Evolutionary conservation across 179 eudicot genomes (phyloP).

Genomic region (Monotropa hypopitys): DNA sequence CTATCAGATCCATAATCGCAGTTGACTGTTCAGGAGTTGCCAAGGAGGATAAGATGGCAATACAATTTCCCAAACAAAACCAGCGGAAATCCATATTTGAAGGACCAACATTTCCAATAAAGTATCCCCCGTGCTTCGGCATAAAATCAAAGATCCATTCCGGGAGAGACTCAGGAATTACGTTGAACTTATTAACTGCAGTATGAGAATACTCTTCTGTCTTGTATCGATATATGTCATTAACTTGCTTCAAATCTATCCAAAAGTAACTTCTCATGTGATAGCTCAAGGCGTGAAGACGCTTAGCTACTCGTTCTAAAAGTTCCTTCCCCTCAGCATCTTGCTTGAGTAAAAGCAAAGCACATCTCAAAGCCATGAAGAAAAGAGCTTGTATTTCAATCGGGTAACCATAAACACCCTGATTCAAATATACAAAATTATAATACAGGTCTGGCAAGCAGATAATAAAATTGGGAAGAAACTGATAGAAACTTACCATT

Average conservation of each 20-base stretch:
- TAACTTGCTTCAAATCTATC: constrained; percentile 76
- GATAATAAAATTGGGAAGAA: background rate
- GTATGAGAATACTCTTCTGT: constrained; percentile 92
- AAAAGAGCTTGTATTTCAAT: constrained; percentile 81
- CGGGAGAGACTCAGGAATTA: constrained; percentile 81
- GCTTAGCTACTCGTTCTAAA: constrained; percentile 42
- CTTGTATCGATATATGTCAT: constrained; percentile 74
- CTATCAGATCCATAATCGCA: constrained; percentile 84
- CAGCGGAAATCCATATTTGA: constrained; percentile 74
- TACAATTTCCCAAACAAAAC: constrained; percentile 69
- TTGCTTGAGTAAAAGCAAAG: constrained; percentile 45
- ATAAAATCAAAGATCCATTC: constrained; percentile 79
- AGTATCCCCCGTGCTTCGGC: constrained; percentile 66
- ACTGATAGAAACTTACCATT: constrained; percentile 47
- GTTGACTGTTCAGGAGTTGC: constrained; percentile 63
- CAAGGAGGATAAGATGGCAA: constrained; percentile 61
- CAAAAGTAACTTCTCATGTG: constrained; percentile 90
- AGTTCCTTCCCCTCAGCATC: constrained; percentile 62
- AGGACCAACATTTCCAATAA: constrained; percentile 70
- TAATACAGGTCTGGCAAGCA: background rate
- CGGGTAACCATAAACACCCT: constrained; percentile 81
- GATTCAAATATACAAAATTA: constrained; percentile 6
- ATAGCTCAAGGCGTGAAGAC: constrained; percentile 70
- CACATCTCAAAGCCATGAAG: constrained; percentile 74
- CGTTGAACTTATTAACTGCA: constrained; percentile 82